These are phyloP conservation scores for Aspergillus tubingensis DNA, from an alignment of 2,329 filamentous ascomycete genomes.

Conservation along the genomic window DNA sequence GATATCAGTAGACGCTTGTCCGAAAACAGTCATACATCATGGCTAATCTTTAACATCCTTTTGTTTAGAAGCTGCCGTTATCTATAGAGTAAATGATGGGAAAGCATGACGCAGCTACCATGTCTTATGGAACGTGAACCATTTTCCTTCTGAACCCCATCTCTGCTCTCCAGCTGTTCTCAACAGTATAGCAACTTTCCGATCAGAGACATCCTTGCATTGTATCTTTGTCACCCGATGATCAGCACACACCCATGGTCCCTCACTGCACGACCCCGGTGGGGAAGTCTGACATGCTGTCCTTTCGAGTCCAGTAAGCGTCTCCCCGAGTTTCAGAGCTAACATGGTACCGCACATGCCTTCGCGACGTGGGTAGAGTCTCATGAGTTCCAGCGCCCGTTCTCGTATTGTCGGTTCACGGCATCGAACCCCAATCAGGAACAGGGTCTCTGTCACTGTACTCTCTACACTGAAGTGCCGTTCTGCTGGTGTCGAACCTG, in stretches of 20 bases:
- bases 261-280: not conserved
- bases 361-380: not conserved
- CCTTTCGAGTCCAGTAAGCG: not conserved
- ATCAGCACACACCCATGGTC: slow-evolving; percentile 1
- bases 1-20: too few relatives aligned
- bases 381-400: not conserved
- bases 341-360: not conserved
- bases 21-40: too few relatives aligned
- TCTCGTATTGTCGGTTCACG: not conserved
- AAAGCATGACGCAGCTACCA: not conserved
- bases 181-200: not conserved
- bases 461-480: not conserved
- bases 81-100: too few relatives aligned
- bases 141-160: not conserved
- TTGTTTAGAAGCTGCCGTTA: too few relatives aligned
- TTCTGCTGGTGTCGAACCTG: not conserved
- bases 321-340: not conserved
- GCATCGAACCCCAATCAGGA: not conserved
- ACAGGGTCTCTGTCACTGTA: not conserved
- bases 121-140: not conserved
- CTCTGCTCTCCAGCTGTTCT: not conserved
- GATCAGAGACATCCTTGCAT: not conserved
- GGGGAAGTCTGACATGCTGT: not conserved
- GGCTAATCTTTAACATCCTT: too few relatives aligned
- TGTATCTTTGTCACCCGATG: not conserved